Percentiles rank a stretch among this genome's conserved stretches.
phyloP scores from a whole-genome alignment of 2,329 filamentous ascomycete genomes.

The Beauveria rudraprayagi region DNA sequence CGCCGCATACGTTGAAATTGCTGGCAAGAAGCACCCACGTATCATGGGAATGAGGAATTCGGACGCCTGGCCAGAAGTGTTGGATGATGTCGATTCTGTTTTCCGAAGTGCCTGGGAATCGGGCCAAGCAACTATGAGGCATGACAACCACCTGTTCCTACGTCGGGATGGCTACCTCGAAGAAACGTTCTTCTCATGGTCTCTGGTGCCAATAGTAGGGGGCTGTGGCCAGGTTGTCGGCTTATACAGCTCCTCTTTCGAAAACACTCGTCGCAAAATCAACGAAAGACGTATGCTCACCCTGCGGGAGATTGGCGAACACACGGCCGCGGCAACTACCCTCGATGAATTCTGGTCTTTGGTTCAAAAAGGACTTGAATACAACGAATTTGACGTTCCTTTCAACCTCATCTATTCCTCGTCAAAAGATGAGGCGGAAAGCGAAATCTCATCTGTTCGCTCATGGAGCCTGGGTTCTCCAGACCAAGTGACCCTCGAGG shows the following conservation, averaged over 20 bases:
- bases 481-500: constrained; percentile 62
- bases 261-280: constrained; percentile 71
- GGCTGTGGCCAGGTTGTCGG: constrained; percentile 66
- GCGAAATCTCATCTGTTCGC: constrained; percentile 63
- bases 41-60: constrained; percentile 67
- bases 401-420: constrained; percentile 73
- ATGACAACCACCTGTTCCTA: constrained; percentile 71
- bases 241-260: constrained; percentile 72
- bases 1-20: constrained; percentile 61
- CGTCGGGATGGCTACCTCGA: constrained; percentile 62
- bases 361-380: constrained; percentile 60
- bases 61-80: constrained; percentile 66
- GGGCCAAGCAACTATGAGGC: constrained; percentile 76
- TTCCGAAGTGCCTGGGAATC: constrained; percentile 60
- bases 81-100: constrained; percentile 59
- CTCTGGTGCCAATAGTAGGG: constrained; percentile 69
- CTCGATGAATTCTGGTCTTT: constrained; percentile 67
- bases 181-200: constrained; percentile 79
- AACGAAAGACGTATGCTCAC: constrained; percentile 75
- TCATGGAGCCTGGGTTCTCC: constrained; percentile 56
- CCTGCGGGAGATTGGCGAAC: constrained; percentile 68
- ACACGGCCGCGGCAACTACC: constrained; percentile 62
- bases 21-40: constrained; percentile 66
- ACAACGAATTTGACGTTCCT: constrained; percentile 68
- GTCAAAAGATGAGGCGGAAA: constrained; percentile 56